Evolutionary conservation across 805 yeast species (phyloP), one percentile per base, ranked within the genome.

Genomic region (Candida morakotiae): DNA sequence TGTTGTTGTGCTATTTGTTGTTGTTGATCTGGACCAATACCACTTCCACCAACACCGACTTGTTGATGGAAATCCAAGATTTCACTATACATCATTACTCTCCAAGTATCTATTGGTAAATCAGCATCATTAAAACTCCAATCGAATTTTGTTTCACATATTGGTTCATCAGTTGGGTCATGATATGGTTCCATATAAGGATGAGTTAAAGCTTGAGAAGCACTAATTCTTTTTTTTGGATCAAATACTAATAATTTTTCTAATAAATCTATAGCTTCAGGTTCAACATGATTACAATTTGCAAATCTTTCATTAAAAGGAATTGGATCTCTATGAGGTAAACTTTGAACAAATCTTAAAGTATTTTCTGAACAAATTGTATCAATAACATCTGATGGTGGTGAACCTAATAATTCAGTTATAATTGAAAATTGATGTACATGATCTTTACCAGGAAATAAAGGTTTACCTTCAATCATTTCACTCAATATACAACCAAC

Each of bases 41-140:
- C 43, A 18, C 44, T 47, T n/a, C 44, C 50, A 18, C 42, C 55
- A 21, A 49, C 56, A 19, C 70, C 83, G 29, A 81, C 89, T 41
- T 85, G 86, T 60, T 88, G 95, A 62, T 91, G 98, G 75, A 88
- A 91, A 59, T 91, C 97, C 48, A 93, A 71, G 44, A 91, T 93
- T 64, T 91, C 98, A 37, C 95, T 83, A 65, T 93, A 93, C 96
- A 93, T 91, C 98, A 93, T 91, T 14, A 88, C 95, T 67, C 95
- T 81, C 98, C 98, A 91, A 10, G 96, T 87, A 55, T 93, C 98
- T 13, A 93, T 93, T 3, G 98, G 97, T 51, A 91, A 73, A 62
- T 91, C 98, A 0, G 96, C 98, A 51, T 94, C 98, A 60, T 93
- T 91, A 62, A 91, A 91, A 53, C 93, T 82, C 99, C 99, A 93